Percentiles rank a stretch among this genome's conserved stretches.
phyloP scores from a whole-genome alignment of 208 protist species.

The Lotmaria passim region DNA sequence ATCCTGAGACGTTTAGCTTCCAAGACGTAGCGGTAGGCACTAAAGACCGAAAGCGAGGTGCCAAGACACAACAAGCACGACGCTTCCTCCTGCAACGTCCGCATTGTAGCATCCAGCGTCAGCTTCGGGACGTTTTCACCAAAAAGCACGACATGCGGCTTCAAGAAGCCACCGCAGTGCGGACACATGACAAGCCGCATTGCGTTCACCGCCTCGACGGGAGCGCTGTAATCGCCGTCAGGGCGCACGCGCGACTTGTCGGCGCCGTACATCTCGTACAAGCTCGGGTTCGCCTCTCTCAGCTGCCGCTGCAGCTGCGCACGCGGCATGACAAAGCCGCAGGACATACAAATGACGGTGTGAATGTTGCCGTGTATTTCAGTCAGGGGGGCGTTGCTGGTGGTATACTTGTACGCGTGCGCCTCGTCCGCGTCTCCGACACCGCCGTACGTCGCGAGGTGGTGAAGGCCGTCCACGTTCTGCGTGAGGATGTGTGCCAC shows the following conservation, averaged over 20 bases:
- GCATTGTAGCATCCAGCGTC: conserved; percentile 37
- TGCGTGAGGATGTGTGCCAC: conserved; percentile 74
- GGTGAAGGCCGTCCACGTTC: conserved; percentile 88
- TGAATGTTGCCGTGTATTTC: conserved; percentile 86
- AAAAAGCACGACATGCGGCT: conserved; percentile 87
- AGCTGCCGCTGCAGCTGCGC: conserved; percentile 53
- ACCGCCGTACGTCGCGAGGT: conserved; percentile 67
- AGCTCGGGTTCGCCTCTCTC: conserved; percentile 35
- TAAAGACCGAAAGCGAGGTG: conserved; percentile 82
- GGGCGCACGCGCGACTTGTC: conserved; percentile 41
- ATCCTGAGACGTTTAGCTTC: conserved; percentile 53
- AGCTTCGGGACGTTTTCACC: conserved; percentile 66
- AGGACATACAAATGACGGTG: conserved; percentile 62
- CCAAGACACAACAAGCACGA: conserved; percentile 73
- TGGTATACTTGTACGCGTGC: conserved; percentile 53
- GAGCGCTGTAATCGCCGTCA: conserved; percentile 73
- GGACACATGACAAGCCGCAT: conserved; percentile 66
- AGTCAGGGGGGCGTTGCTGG: conserved; percentile 45
- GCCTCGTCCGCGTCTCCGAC: conserved; percentile 33
- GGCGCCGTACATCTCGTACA: conserved; percentile 40
- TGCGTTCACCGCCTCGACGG: conserved; percentile 37
- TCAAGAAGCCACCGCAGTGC: conserved; percentile 68
- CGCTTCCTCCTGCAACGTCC: conserved; percentile 29
- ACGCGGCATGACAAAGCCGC: conserved; percentile 53
- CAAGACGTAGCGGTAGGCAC: conserved; percentile 71